Percentiles rank a stretch among this genome's conserved stretches.
These are phyloP conservation scores for Flaveria bidentis DNA, from an alignment of 129 eudicot species.

Conservation along the genomic window DNA sequence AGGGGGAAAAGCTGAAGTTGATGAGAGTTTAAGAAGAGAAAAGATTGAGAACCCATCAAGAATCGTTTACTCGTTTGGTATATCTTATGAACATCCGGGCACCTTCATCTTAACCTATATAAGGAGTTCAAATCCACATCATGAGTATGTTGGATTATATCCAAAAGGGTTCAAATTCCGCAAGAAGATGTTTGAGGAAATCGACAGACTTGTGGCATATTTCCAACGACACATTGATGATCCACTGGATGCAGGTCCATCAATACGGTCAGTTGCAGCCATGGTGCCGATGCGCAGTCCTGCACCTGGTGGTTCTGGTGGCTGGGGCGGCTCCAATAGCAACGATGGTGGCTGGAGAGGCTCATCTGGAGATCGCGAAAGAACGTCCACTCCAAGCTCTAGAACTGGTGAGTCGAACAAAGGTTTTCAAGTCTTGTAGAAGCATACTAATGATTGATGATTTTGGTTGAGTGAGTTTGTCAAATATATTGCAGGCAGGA, in stretches of 20 bases:
- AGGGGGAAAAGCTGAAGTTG: conserved; percentile 91
- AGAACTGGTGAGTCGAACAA: conserved; percentile 43
- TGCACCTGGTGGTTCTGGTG: conserved; percentile 66
- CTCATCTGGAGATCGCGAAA: conserved; percentile 50
- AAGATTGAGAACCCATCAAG: conserved; percentile 80
- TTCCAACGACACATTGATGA: conserved; percentile 90
- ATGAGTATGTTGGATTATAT: conserved; percentile 83
- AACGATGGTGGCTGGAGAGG: conserved; percentile 67
- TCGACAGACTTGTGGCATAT: conserved; percentile 80
- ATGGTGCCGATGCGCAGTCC: conserved; percentile 90
- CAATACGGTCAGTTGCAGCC: conserved; percentile 88
- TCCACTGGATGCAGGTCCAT: conserved; percentile 67
- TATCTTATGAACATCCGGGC: conserved; percentile 96
- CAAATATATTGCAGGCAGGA: conserved; percentile 57
- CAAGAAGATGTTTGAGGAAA: conserved; percentile 79
- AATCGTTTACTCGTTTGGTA: conserved; percentile 89
- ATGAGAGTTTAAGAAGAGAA: conserved; percentile 72
- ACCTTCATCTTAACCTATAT: conserved; percentile 82
- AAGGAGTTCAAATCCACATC: conserved; percentile 90
- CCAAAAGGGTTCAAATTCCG: conserved; percentile 97
- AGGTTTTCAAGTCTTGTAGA: not conserved
- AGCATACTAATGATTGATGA: not conserved
- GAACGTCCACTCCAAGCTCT: conserved; percentile 46
- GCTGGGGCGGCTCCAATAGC: conserved; percentile 55
- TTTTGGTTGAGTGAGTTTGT: not conserved